Base-by-base conservation (phyloP, 257 asterid species). In the Nicotiana tomentosiformis region DNA sequence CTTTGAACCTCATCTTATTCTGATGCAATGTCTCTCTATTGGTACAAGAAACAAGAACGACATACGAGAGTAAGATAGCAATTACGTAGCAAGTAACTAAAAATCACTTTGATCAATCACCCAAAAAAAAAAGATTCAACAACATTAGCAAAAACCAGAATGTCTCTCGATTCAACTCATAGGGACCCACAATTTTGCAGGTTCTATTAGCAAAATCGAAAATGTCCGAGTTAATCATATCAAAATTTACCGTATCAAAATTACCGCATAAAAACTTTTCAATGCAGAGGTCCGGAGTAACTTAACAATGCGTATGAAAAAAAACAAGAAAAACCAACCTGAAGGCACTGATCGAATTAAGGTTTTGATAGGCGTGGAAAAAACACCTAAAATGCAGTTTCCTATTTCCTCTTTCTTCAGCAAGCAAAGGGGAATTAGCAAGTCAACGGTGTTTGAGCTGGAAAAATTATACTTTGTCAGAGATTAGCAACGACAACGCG, bases 371-470 rank as follows among this genome's bases (percentile, higher is more conserved):
- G 3, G 7, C 80, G 7, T 26, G 1, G 79, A 74, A 74, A n/a
- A 74, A 74, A 74, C 79, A 74, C 79, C 79, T 51, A 76, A 49
- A 76, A 76, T 76, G 80, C 7, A 76, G 80, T 16, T 76, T 29
- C 80, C n/a, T 51, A 37, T 51, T 51, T 76, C 61, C 80, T 32
- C 61, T 32, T 15, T 26, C 5, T 15, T 49, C 62, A 76, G 65
- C 80, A 29, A 76, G 1, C 65, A 76, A 51, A 76, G 16, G 5
- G 80, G 65, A 29, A 76, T 49, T 15, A 76, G 17, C 17, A 51
- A 76, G 80, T 76, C 80, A 51, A 51, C 64, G 64, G 23, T 76
- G 26, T 37, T 76, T 4, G 46, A 76, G 80, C 80, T 76, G 23
- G 7, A 49, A 16, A 23, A 30, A 26, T 15, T 26, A n/a, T 10